A percentile compares a stretch with the other conserved stretches of the same genome.
phyloP scores from a whole-genome alignment of 352 stramenopile genomes.

The Phytopythium delawarense region DNA sequence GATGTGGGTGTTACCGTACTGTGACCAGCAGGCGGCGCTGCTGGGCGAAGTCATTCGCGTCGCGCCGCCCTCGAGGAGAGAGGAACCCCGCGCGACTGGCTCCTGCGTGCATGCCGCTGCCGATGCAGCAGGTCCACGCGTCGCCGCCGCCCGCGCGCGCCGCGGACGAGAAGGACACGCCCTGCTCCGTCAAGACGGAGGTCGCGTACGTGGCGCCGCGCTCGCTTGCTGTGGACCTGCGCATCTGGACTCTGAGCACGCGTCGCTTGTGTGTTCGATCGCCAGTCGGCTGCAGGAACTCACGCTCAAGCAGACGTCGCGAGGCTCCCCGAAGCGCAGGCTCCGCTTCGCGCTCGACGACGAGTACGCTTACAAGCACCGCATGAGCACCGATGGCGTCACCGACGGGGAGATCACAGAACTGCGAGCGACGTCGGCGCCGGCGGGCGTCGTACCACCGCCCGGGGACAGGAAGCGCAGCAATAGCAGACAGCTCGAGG shows the following conservation, averaged over 20 bases:
- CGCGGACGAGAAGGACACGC: not conserved
- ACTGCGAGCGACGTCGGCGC: not conserved
- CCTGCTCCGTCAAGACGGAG: conserved; percentile 10
- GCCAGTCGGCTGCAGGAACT: conserved; percentile 32
- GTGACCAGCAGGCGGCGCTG: not conserved
- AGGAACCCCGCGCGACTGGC: not conserved
- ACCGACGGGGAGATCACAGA: not conserved
- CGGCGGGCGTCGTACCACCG: no score
- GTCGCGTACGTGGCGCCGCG: not conserved
- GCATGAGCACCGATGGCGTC: not conserved
- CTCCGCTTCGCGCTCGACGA: conserved; percentile 11
- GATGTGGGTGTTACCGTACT: not conserved
- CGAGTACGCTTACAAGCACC: conserved; percentile 3
- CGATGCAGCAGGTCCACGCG: not conserved
- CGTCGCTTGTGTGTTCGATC: no score
- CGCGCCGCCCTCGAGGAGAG: not conserved
- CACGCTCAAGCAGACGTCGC: conserved; percentile 17
- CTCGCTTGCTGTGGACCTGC: no score
- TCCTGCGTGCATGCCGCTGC: not conserved
- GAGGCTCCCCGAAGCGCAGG: conserved; percentile 23
- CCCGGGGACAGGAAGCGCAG: conserved; percentile 23
- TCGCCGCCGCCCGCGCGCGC: not conserved
- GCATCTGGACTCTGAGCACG: no score
- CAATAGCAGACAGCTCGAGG: conserved; percentile 23
- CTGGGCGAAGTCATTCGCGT: not conserved